Conservation (phyloP, 495 filamentous ascomycete species). For the Xylaria longipes region DNA sequence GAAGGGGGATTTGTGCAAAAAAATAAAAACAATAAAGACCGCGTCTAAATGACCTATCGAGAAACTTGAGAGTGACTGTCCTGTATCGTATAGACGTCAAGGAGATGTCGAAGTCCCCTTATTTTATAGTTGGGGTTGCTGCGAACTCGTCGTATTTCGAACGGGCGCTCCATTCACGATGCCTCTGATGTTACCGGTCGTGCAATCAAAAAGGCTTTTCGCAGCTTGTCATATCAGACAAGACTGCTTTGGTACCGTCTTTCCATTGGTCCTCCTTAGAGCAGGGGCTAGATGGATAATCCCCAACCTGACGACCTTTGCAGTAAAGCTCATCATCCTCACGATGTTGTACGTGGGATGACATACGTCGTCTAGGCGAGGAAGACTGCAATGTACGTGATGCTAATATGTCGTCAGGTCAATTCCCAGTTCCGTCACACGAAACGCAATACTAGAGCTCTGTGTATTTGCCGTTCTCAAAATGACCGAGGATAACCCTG, state of each 20-base stretch:
- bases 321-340: conserved; percentile 21
- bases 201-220: conserved; percentile 25
- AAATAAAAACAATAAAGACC: conserved; percentile 19
- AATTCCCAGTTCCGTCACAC: conserved; percentile 15
- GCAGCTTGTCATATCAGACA: conserved; percentile 25
- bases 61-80: conserved; percentile 19
- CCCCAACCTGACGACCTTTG: conserved; percentile 15
- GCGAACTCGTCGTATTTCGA: conserved; percentile 10
- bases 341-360: conserved; percentile 29
- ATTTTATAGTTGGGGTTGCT: conserved; percentile 24
- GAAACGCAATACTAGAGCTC: conserved; percentile 16
- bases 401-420: conserved; percentile 4
- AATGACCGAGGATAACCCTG: conserved; percentile 6
- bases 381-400: conserved; percentile 21
- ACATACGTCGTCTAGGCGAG: conserved; percentile 16
- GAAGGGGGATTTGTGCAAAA: conserved; percentile 7
- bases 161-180: conserved; percentile 1
- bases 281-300: conserved; percentile 25
- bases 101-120: not conserved
- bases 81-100: conserved; percentile 13
- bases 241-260: conserved; percentile 7
- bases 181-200: conserved; percentile 18
- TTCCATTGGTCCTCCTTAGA: conserved; percentile 22
- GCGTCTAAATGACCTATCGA: conserved; percentile 16
- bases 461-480: conserved; percentile 2